Evolutionary conservation across 2,329 filamentous ascomycete species (phyloP), one percentile per base, ranked within the genome.

Genomic region (Microsporum audouinii): DNA sequence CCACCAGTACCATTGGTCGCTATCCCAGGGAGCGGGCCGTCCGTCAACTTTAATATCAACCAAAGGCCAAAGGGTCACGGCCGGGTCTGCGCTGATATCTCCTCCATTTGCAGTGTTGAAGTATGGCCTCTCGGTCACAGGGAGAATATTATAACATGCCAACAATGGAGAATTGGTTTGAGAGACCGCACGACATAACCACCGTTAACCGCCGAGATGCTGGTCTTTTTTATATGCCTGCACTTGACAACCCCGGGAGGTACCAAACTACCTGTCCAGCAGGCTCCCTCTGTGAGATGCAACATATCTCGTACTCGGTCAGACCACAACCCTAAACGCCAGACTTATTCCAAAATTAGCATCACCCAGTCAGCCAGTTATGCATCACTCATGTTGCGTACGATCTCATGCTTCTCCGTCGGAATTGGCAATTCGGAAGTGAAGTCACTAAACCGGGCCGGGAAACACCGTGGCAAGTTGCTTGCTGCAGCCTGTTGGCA

Each of bases 21-120:
- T 53, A 53, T 53, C 33, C 49, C 49, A 53, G 49, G 49, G 49
- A 53, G 49, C 49, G 49, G 49, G 49, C 49, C 49, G 49, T 53
- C 49, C 49, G 31, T 34, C 27, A 53, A 53, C 49, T 53, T 7
- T 53, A 53, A 34, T 53, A n/a, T 53, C 49, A 53, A 34, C 49
- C 27, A 53, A 23, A 23, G 49, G 49, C 49, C 49, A 33, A n/a
- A 53, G 27, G 49, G 45, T 51, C 27, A 14, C 43, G 43, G 43
- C 43, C 43, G 27, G 43, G 10, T 29, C 17, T 23, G 23, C 43
- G 43, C 43, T 10, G 39, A n/a, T 23, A 43, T 47, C 23, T 29
- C 23, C 23, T 2, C 23, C 17, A 4, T n/a, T 47, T 29, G 23
- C 43, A 17, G 43, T 12, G 43, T 23, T 23, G 7, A 8, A 47